A percentile compares a stretch with the other conserved stretches of the same genome.
Evolutionary conservation across 1,139 yeast genomes (phyloP).

Genomic region (Magnusiomyces clavatus): DNA sequence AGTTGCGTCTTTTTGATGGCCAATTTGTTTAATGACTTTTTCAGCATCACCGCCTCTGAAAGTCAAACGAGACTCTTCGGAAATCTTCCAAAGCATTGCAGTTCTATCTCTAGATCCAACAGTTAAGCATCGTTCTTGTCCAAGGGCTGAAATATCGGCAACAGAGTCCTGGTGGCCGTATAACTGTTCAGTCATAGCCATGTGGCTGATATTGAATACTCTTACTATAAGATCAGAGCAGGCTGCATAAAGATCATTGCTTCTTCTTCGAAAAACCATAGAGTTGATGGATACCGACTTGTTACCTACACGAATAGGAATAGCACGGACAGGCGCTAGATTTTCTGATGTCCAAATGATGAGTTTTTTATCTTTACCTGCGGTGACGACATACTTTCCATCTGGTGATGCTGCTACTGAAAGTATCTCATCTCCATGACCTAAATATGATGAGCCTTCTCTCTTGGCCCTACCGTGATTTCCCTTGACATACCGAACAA

Average conservation of each 20-base stretch:
- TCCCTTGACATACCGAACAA: constrained; percentile 59
- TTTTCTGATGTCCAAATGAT: constrained; percentile 82
- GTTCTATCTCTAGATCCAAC: constrained; percentile 94
- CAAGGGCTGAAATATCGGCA: constrained; percentile 68
- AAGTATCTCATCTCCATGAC: constrained; percentile 69
- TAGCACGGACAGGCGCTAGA: constrained; percentile 62
- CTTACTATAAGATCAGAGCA: constrained; percentile 89
- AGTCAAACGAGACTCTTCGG: constrained; percentile 89
- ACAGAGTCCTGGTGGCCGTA: constrained; percentile 95
- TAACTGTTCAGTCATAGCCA: constrained; percentile 79
- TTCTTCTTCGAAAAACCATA: constrained; percentile 63
- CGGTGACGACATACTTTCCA: constrained; percentile 83
- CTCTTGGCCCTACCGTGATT: constrained; percentile 42
- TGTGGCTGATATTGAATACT: constrained; percentile 77
- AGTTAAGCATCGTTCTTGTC: constrained; percentile 85
- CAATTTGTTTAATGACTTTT: constrained; percentile 18
- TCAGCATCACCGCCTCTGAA: constrained; percentile 78
- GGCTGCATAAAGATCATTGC: constrained; percentile 69
- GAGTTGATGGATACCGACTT: constrained; percentile 66
- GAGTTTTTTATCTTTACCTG: constrained; percentile 74
- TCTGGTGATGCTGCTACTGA: constrained; percentile 82
- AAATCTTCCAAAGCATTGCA: constrained; percentile 92
- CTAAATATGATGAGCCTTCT: constrained; percentile 33
- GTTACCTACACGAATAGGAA: constrained; percentile 52
- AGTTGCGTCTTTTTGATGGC: constrained; percentile 13